Base-by-base conservation (phyloP, 2,329 filamentous ascomycete genomes). In the Colletotrichum liaoningense region DNA sequence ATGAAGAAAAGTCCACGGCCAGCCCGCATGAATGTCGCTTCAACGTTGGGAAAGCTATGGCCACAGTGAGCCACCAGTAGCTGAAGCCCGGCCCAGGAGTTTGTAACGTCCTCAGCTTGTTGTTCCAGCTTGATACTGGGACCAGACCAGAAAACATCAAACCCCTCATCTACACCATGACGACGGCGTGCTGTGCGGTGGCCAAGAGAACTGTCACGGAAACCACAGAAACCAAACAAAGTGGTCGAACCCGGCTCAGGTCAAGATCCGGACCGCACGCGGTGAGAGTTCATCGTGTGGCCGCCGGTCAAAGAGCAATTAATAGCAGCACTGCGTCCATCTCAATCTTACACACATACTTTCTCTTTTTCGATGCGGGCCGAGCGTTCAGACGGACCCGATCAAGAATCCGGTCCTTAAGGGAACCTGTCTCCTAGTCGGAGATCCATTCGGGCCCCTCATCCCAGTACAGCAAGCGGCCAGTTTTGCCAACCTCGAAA, bases 231-330 rank as follows among this genome's bases (percentile, higher is more conserved):
- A 68, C 69, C 60, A 65, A 68, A 68, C 56, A 28, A 65, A 62
- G 55, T 49, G 60, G 60, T 62, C 24, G 11, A 60, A 55, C 30
- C 19, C 46, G 56, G 59, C 55, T 67, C 55, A 42, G 67, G 68
- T 30, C 63, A n/a, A 56, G 24, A 55, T 64, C 26, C 42, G 46
- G 59, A 55, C 59, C 66, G 67, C 30, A 58, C 60, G 28, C 60
- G 60, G 60, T 63, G 60, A 62, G 71, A 65, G 60, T 65, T 58
- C 56, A 52, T 71, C 56, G 55, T 66, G 35, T 57, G 67, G 49
- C 67, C 62, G 71, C 60, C 60, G 56, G 56, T 57, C 67, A 24
- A 64, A 38, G n/a, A 57, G 62, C 60, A 66, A 65, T 70, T 65
- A 63, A 65, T 73, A 70, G 67, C 59, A 66, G 59, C 60, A 26